phyloP scores from a whole-genome alignment of 1,284 basidiomycete species.

The Cutaneotrichosporon mucoides region DNA sequence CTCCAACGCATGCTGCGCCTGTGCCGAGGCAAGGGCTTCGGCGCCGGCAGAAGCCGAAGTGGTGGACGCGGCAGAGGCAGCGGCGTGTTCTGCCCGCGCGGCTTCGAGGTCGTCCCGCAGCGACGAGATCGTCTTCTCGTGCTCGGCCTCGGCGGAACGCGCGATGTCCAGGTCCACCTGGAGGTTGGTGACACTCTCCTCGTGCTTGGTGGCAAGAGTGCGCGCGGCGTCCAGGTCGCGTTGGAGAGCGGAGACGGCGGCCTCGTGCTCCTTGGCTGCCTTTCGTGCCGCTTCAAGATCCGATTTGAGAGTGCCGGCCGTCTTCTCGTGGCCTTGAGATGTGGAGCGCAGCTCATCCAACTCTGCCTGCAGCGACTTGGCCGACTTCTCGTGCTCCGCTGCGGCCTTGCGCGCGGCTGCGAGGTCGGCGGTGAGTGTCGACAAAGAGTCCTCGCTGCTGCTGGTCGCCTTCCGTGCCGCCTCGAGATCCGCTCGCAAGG shows the following conservation, averaged over 20 bases:
- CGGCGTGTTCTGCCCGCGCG: not conserved
- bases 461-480: slow-evolving; percentile 4
- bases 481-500: slow-evolving; percentile 9
- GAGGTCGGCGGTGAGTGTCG: slow-evolving; percentile 7
- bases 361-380: slow-evolving; percentile 1
- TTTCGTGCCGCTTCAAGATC: not conserved
- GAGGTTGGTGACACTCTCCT: slow-evolving; percentile 5
- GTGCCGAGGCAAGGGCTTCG: slow-evolving; percentile 22
- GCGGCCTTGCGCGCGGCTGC: not conserved
- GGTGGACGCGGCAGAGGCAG: not conserved
- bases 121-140: slow-evolving; percentile 7
- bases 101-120: slow-evolving; percentile 5
- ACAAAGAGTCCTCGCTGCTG: slow-evolving; percentile 1
- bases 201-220: not conserved
- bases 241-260: not conserved
- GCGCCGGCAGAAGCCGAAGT: not conserved
- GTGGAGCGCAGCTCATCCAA: not conserved
- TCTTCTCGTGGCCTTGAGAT: slow-evolving; percentile 4
- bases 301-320: not conserved
- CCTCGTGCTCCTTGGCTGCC: slow-evolving; percentile 3
- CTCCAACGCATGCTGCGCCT: slow-evolving; percentile 70
- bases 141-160: not conserved
- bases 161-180: slow-evolving; percentile 11
- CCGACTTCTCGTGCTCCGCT: slow-evolving; percentile 3
- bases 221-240: slow-evolving; percentile 10